Evolutionary conservation across 2,329 filamentous ascomycete genomes (phyloP).

Genomic region (Microsporum ferrugineum): DNA sequence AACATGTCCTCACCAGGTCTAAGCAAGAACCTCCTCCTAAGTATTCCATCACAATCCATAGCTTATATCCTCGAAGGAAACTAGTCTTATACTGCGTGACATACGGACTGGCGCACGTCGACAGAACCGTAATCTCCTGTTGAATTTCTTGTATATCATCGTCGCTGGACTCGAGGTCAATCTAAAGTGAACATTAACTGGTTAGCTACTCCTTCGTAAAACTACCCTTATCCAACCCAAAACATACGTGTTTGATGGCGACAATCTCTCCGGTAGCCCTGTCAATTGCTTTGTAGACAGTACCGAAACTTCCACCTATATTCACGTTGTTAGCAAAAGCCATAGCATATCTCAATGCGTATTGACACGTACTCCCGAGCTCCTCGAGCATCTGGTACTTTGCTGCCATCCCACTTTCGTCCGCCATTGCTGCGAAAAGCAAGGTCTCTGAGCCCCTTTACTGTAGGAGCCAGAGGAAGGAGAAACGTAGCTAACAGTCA

Average conservation of each 20-base stretch:
- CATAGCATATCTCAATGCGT: not conserved
- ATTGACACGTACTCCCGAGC: conserved; percentile 63
- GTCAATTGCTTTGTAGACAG: conserved; percentile 94
- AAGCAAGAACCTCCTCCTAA: conserved; percentile 89
- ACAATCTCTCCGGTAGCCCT: conserved; percentile 82
- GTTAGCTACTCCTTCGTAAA: not conserved
- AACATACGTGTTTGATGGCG: conserved; percentile 84
- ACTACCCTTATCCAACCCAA: not conserved
- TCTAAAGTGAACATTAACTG: conserved; percentile 43
- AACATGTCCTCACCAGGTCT: conserved; percentile 55
- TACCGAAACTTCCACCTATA: conserved; percentile 82
- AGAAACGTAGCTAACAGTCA: not conserved
- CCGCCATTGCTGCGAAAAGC: conserved; percentile 26
- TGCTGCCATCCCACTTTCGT: conserved; percentile 53
- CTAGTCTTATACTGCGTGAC: conserved; percentile 95
- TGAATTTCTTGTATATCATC: conserved; percentile 98
- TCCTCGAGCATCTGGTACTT: conserved; percentile 94
- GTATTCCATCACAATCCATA: conserved; percentile 99
- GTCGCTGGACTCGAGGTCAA: conserved; percentile 96
- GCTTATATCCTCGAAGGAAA: conserved; percentile 87
- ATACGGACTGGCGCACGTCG: conserved; percentile 85
- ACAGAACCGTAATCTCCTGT: conserved; percentile 88
- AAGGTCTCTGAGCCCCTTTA: not conserved
- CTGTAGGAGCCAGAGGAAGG: not conserved
- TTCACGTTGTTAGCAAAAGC: not conserved